Evolutionary conservation across 768 basidiomycete species (phyloP), one percentile per base, ranked within the genome.

Genomic region (Lyophyllum decastes): DNA sequence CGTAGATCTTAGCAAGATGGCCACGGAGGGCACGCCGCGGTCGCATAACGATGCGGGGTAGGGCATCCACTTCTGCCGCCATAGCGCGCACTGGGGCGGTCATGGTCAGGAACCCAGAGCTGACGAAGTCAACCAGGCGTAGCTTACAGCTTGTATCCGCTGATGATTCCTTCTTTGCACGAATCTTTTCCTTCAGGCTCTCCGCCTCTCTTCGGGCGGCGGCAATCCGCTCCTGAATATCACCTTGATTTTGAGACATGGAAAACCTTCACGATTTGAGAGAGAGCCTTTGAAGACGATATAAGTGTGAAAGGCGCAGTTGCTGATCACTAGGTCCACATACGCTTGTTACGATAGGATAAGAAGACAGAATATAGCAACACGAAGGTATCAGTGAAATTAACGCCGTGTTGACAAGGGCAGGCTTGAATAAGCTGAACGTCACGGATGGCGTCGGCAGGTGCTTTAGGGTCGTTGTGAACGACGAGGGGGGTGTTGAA

Each of bases 1-100:
- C 96, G 73, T 99, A 99, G 70, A 99, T 98, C 82, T 99, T 99
- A 60, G 96, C 96, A 52, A 99, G 87, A 76, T 99, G 96, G 25
- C 96, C 96, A 69, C 95, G 89, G 65, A 99, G 88, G 61, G 94
- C 91, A 64, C 96, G 90, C 57, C 97, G 86, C 52, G 94, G 92
- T 66, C 94, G 92, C 92, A 99, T 95, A 38, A 96, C 89, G 69
- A 99, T 94, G 59, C 96, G 91, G 43, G 96, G 96, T 51, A 99
- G 82, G 17, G 94, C 89, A 63, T 97, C 95, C 41, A 98, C 92
- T 70, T 99, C 97, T 41, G 90, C 89, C 24, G 96, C 94, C 94
- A 98, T 97, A n/a, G 94, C 94, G 50, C 95, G 91, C 68, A 99
- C 96, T 99, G 50, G 52, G 40, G 24, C 47, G 54, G 45, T 33